Conservation (phyloP, 73 alveolate genomes). For the Paramecium sonneborni region DNA sequence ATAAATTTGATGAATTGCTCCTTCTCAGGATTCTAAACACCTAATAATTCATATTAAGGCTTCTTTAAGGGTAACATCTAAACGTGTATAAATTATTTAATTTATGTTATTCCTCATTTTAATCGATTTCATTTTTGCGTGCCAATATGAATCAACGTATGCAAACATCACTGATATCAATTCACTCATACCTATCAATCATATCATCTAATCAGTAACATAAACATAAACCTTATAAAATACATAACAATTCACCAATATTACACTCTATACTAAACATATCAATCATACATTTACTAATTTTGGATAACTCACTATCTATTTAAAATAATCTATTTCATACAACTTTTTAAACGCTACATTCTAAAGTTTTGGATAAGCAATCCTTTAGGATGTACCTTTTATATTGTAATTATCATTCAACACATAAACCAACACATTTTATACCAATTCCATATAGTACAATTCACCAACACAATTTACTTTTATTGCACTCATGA, state of each 20-base stretch:
- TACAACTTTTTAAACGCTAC: neutral
- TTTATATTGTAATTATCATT: neutral
- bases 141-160: neutral
- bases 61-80: conserved; percentile 17
- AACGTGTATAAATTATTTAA: conserved; percentile 34
- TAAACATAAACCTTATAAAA: neutral
- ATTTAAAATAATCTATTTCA: neutral
- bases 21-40: neutral
- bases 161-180: neutral
- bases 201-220: neutral
- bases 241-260: neutral
- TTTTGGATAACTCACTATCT: neutral
- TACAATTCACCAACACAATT: neutral
- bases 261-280: neutral
- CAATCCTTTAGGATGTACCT: neutral
- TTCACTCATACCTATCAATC: neutral
- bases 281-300: neutral
- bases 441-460: neutral
- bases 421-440: neutral
- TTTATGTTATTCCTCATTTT: neutral
- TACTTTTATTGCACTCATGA: neutral
- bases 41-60: conserved; percentile 14
- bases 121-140: neutral
- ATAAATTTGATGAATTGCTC: neutral
- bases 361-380: neutral